These are phyloP conservation scores for Mucor racemosus DNA, from an alignment of 371 early-diverging fungal genomes.

Conservation along the genomic window DNA sequence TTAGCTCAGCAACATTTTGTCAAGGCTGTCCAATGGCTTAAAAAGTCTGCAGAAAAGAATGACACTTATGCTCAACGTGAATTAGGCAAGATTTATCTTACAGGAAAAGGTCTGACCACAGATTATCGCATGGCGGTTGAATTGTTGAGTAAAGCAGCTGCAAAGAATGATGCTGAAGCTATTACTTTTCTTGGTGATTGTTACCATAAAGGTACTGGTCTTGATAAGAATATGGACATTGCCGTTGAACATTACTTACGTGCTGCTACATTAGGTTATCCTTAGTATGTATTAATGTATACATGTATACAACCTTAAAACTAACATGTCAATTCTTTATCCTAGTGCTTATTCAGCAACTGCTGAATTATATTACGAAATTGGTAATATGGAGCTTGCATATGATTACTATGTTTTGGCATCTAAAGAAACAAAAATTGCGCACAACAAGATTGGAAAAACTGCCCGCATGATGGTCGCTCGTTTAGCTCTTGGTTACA, in stretches of 20 bases:
- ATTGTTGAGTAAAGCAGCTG: constrained; percentile 79
- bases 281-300: constrained; percentile 32
- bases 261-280: constrained; percentile 42
- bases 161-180: constrained; percentile 80
- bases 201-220: constrained; percentile 56
- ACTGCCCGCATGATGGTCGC: constrained; percentile 50
- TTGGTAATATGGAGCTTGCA: constrained; percentile 43
- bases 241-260: constrained; percentile 55
- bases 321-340: neutral
- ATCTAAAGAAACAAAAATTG: constrained; percentile 36
- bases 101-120: constrained; percentile 57
- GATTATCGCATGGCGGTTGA: constrained; percentile 77
- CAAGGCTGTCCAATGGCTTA: constrained; percentile 49
- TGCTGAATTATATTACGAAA: constrained; percentile 44
- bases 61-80: constrained; percentile 75
- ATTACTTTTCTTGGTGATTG: constrained; percentile 69
- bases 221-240: constrained; percentile 59
- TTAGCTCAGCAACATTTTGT: constrained; percentile 33
- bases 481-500: constrained; percentile 45
- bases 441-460: constrained; percentile 38
- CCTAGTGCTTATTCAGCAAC: constrained; percentile 52
- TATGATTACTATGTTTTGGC: constrained; percentile 44
- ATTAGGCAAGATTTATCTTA: constrained; percentile 85
- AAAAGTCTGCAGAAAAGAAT: constrained; percentile 49
- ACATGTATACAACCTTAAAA: neutral